Conservation (phyloP, 371 early-diverging fungal genomes). For the Mortierella sp. region DNA sequence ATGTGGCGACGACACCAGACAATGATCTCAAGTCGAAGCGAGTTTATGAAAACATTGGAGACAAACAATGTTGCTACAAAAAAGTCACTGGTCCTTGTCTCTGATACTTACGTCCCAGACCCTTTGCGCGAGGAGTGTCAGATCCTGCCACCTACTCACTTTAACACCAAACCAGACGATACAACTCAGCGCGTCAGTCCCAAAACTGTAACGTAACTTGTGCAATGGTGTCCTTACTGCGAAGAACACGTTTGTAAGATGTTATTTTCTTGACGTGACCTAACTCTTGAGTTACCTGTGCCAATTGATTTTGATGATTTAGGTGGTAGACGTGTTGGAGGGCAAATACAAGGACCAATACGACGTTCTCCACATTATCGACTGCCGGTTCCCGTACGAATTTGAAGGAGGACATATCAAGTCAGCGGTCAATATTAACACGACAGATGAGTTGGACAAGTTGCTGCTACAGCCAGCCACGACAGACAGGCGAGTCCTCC, state of each 20-base stretch:
- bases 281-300: not conserved
- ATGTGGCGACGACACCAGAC: conserved; percentile 44
- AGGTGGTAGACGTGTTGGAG: conserved; percentile 61
- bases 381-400: conserved; percentile 93
- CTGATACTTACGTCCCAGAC: conserved; percentile 27
- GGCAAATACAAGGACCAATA: conserved; percentile 62
- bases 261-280: not conserved
- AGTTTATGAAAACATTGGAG: conserved; percentile 49
- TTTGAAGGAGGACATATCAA: conserved; percentile 91
- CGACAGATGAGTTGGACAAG: conserved; percentile 64
- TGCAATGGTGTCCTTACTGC: not conserved
- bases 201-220: conserved; percentile 26
- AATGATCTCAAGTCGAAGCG: conserved; percentile 44
- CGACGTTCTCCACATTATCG: conserved; percentile 77
- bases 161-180: conserved; percentile 40
- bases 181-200: conserved; percentile 44
- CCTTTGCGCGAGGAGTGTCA: conserved; percentile 35
- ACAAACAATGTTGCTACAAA: not conserved
- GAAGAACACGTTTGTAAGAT: too few species aligned
- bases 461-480: conserved; percentile 57
- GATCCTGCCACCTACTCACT: conserved; percentile 33
- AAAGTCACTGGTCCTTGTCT: conserved; percentile 15
- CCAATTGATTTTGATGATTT: not conserved
- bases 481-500: conserved; percentile 60
- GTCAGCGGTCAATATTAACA: conserved; percentile 79